phyloP scores from a whole-genome alignment of 2,329 filamentous ascomycete species.

The Mycosphaerella sp. region DNA sequence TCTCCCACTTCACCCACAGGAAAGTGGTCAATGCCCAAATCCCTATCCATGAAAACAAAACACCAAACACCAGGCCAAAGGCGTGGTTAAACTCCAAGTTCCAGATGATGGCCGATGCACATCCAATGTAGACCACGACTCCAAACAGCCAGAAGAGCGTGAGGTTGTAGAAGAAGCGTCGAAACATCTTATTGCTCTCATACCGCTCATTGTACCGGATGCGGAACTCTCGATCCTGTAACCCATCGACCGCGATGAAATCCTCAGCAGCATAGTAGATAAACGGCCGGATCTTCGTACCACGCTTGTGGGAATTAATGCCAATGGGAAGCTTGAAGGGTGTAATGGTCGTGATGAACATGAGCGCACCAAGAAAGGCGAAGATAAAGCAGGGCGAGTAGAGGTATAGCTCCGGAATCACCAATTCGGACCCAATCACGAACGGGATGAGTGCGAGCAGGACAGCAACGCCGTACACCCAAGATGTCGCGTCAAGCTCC shows the following conservation, averaged over 20 bases:
- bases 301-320: conserved; percentile 30
- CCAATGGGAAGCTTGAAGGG: conserved; percentile 30
- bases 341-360: conserved; percentile 27
- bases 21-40: conserved; percentile 24
- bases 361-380: conserved; percentile 27
- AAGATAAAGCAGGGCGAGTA: conserved; percentile 31
- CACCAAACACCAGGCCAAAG: conserved; percentile 27
- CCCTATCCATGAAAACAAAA: conserved; percentile 28
- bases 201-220: conserved; percentile 31
- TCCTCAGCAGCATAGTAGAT: conserved; percentile 33
- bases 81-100: conserved; percentile 28
- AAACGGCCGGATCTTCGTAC: conserved; percentile 27
- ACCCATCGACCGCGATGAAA: conserved; percentile 31
- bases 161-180: conserved; percentile 28
- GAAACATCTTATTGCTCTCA: conserved; percentile 27
- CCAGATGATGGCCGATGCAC: conserved; percentile 31
- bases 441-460: conserved; percentile 29
- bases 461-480: conserved; percentile 30
- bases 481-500: conserved; percentile 32
- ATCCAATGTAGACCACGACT: conserved; percentile 27
- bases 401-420: conserved; percentile 28
- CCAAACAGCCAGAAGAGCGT: conserved; percentile 30
- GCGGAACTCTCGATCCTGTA: conserved; percentile 31
- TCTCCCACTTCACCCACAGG: conserved; percentile 27
- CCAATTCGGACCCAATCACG: conserved; percentile 24